Conservation (phyloP, 2,329 filamentous ascomycete genomes). For the Pseudogymnoascus sp. region DNA sequence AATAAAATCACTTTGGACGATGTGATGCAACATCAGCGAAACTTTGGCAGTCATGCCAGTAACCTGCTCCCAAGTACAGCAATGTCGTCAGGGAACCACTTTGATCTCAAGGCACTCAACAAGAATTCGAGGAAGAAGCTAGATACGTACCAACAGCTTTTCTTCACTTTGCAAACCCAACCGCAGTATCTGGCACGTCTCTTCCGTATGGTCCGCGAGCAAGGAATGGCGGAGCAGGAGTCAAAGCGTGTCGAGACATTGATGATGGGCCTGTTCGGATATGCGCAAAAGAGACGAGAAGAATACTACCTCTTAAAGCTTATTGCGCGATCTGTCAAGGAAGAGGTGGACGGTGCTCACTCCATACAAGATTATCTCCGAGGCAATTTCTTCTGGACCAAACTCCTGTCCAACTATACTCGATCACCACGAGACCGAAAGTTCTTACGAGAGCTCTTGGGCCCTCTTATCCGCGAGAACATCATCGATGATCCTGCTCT, state of each 20-base stretch:
- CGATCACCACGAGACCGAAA: conserved; percentile 88
- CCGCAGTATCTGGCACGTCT: conserved; percentile 87
- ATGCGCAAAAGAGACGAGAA: conserved; percentile 91
- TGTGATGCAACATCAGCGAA: conserved; percentile 92
- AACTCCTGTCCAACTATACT: conserved; percentile 78
- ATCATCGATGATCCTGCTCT: conserved; percentile 87
- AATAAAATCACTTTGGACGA: conserved; percentile 99
- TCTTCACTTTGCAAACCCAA: conserved; percentile 95
- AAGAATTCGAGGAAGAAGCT: conserved; percentile 94
- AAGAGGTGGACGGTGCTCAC: conserved; percentile 70
- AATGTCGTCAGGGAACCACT: conserved; percentile 82
- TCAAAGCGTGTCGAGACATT: conserved; percentile 86
- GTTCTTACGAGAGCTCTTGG: conserved; percentile 79
- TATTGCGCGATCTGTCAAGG: conserved; percentile 71
- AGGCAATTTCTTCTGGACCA: conserved; percentile 89
- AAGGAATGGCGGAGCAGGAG: conserved; percentile 82
- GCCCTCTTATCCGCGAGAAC: conserved; percentile 79
- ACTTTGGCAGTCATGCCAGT: conserved; percentile 84
- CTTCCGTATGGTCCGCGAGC: conserved; percentile 76
- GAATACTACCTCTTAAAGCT: conserved; percentile 95
- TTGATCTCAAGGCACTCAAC: conserved; percentile 94
- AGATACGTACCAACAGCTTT: conserved; percentile 93
- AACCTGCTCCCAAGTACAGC: conserved; percentile 81
- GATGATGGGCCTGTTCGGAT: conserved; percentile 94
- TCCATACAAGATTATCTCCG: conserved; percentile 78